These are phyloP conservation scores for Penicillium griseofulvum DNA, from an alignment of 2,329 filamentous ascomycete species.

Conservation along the genomic window DNA sequence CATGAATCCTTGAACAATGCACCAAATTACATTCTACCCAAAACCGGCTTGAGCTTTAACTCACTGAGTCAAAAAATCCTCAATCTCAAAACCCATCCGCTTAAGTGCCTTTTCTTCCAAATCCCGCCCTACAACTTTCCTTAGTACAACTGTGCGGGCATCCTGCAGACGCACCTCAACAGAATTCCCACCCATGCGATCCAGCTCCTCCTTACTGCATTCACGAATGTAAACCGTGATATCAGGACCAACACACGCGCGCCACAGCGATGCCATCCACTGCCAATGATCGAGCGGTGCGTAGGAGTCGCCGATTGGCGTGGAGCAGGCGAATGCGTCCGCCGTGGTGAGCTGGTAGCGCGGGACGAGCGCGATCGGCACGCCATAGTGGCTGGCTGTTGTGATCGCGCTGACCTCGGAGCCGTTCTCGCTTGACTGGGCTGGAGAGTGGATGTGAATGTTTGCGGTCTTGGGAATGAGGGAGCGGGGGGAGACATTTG, in stretches of 20 bases:
- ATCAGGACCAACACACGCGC: conserved; percentile 78
- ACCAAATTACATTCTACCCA: not conserved
- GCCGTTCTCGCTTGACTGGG: conserved; percentile 27
- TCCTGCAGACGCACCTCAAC: conserved; percentile 58
- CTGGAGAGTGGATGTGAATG: conserved; percentile 32
- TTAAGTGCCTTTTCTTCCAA: conserved; percentile 69
- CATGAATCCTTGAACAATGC: not conserved
- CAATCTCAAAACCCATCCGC: conserved; percentile 79
- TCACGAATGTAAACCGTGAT: conserved; percentile 48
- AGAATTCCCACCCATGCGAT: conserved; percentile 38
- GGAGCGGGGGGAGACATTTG: conserved; percentile 32
- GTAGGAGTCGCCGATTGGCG: conserved; percentile 75
- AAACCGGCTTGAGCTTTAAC: not conserved
- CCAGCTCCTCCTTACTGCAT: conserved; percentile 41
- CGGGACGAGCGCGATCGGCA: conserved; percentile 73
- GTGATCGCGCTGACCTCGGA: conserved; percentile 24
- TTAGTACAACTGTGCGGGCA: conserved; percentile 52
- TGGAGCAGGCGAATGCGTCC: conserved; percentile 69
- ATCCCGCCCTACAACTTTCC: conserved; percentile 41
- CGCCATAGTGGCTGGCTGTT: conserved; percentile 21
- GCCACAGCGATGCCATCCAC: conserved; percentile 94
- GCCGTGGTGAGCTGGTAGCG: conserved; percentile 77
- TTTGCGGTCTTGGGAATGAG: conserved; percentile 32
- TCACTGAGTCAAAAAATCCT: conserved; percentile 60
- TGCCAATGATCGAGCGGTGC: conserved; percentile 90